These are phyloP conservation scores for Pachysandra terminalis DNA, from an alignment of 164 flowering plant genomes.

Conservation along the genomic window DNA sequence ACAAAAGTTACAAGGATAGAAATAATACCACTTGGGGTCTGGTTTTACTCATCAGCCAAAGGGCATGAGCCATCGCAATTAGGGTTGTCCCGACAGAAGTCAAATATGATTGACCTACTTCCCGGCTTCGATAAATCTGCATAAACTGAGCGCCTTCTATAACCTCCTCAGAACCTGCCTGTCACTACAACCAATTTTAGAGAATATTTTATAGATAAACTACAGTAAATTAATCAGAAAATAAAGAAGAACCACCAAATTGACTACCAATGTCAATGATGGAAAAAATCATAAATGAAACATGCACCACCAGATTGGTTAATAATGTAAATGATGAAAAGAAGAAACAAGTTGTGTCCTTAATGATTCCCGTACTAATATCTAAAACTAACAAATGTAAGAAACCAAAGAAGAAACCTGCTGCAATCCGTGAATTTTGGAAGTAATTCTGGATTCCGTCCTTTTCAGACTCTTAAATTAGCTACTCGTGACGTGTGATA, in stretches of 20 bases:
- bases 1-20: neutral
- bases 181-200: slow-evolving; percentile 18
- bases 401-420: no score
- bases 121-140: slow-evolving; percentile 89
- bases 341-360: no score
- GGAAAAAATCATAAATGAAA: no score
- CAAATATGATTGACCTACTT: slow-evolving; percentile 92
- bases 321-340: no score
- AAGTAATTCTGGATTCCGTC: no score
- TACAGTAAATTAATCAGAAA: neutral
- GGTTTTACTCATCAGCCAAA: slow-evolving; percentile 70
- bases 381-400: no score
- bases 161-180: slow-evolving; percentile 28
- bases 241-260: slow-evolving; percentile 2
- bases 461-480: no score
- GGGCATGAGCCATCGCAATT: slow-evolving; percentile 71
- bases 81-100: slow-evolving; percentile 89
- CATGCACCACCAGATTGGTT: no score
- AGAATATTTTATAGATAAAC: neutral
- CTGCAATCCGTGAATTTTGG: no score
- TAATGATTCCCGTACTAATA: no score
- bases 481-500: no score
- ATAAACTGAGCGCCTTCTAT: slow-evolving; percentile 42
- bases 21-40: slow-evolving; percentile 86
- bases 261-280: neutral